Percentiles rank a stretch among this genome's conserved stretches.
phyloP scores from a whole-genome alignment of 352 stramenopile species.

The Pythium dissotocum region DNA sequence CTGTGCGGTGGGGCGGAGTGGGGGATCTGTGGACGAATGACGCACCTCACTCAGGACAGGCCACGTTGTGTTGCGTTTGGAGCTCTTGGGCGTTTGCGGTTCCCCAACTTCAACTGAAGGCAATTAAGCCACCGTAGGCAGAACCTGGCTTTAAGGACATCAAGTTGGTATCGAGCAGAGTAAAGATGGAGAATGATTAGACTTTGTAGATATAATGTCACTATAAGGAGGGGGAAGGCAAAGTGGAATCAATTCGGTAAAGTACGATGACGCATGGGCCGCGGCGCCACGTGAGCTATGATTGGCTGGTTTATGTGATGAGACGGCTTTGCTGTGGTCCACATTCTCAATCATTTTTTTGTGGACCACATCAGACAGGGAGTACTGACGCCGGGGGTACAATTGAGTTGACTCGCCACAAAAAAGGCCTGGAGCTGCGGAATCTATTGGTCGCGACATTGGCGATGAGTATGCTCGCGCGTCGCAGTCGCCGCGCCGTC shows the following conservation, averaged over 20 bases:
- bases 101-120: conserved; percentile 20
- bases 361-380: conserved; percentile 6
- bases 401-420: neutral
- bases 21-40: conserved; percentile 11
- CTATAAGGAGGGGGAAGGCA: conserved; percentile 2
- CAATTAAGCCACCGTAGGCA: neutral
- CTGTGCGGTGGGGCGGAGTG: neutral
- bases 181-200: too few species aligned
- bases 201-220: neutral
- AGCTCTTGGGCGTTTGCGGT: conserved; percentile 15
- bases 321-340: neutral
- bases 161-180: neutral
- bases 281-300: neutral
- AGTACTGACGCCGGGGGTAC: neutral
- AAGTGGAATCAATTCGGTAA: neutral
- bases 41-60: neutral
- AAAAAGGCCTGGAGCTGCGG: neutral
- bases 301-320: conserved; percentile 6
- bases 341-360: neutral
- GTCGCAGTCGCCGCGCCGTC: conserved; percentile 17
- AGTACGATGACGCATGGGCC: conserved; percentile 25
- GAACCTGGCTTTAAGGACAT: neutral
- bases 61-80: neutral
- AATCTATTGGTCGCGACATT: neutral
- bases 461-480: conserved; percentile 14